Conservation (phyloP, 306 rosid genomes). For the Prunus mume region DNA sequence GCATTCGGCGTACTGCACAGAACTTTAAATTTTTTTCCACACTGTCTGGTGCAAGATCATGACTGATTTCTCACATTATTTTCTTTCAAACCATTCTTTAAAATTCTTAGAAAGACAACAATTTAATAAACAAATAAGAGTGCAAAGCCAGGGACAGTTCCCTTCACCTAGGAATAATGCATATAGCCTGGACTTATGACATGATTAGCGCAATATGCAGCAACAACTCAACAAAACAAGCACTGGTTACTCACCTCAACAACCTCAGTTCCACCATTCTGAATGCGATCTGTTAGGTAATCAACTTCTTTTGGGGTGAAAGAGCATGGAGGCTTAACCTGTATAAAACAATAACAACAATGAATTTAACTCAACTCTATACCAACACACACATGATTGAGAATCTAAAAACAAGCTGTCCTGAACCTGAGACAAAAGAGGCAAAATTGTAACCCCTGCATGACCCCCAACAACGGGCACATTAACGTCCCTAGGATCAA, state of each 20-base stretch:
- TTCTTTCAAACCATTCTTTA: neutral
- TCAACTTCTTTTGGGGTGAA: conserved; percentile 73
- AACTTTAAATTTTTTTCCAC: neutral
- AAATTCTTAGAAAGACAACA: neutral
- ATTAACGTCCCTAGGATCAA: conserved; percentile 87
- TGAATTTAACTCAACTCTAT: neutral
- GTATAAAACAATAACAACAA: neutral
- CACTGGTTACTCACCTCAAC: conserved; percentile 60
- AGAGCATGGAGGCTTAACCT: conserved; percentile 94
- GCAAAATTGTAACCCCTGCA: conserved; percentile 89
- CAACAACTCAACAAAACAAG: neutral
- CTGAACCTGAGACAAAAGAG: conserved; percentile 89
- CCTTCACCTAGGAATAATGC: neutral
- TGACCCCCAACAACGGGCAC: conserved; percentile 99
- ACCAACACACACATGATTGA: neutral
- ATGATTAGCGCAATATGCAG: neutral
- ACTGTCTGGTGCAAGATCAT: neutral
- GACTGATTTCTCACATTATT: neutral
- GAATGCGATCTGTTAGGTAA: conserved; percentile 84
- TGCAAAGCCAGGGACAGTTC: neutral
- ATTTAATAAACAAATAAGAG: neutral
- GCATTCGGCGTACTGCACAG: neutral
- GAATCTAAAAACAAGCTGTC: conserved; percentile 10
- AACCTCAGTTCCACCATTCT: conserved; percentile 99
- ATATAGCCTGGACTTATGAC: no score